Evolutionary conservation across 129 eudicot species (phyloP), one percentile per base, ranked within the genome.

Genomic region (Logfia minima): DNA sequence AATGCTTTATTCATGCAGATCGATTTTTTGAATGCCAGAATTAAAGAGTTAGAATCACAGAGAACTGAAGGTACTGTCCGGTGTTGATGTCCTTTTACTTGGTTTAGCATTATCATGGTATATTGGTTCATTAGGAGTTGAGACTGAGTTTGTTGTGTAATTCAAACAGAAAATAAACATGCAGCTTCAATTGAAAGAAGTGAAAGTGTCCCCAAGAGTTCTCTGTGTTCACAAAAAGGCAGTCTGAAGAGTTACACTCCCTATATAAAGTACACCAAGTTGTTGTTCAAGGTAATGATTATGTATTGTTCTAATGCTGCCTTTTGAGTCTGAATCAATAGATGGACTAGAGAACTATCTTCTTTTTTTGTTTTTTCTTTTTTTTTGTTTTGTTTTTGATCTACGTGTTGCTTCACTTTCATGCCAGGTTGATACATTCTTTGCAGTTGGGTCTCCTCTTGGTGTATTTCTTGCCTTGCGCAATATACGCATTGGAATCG

Each of bases 381-480:
- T 63, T n/a, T 17, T 63, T 23, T 0, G 29, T 64, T 64, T 67
- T 67, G 53, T 41, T 68, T 55, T 43, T 69, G 52, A 77, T 81
- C 41, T 81, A 76, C 72, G 74, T 17, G 9, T 41, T 71, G 32
- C 77, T 19, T 32, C 61, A 53, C 67, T 66, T 71, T 83, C 52
- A 23, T 86, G 70, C 77, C 96, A 93, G 98, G 98, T 94, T 60
- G 98, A 94, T 75, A 94, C 97, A 78, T 94, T 91, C 81, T 94
- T 86, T 89, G 98, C 98, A 8, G 98, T 86, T 31, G 98, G 98
- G 10, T 91, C 98, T 74, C 98, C 98, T 66, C 98, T 94, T 84
- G 98, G 97, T 51, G 98, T 94, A 45, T 94, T 94, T 81, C 97
- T 94, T 7, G 79, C 98, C 81, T 88, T 94, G 21, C 96, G 98